Conservation (phyloP, 768 basidiomycete species). For the Mycena pura region DNA sequence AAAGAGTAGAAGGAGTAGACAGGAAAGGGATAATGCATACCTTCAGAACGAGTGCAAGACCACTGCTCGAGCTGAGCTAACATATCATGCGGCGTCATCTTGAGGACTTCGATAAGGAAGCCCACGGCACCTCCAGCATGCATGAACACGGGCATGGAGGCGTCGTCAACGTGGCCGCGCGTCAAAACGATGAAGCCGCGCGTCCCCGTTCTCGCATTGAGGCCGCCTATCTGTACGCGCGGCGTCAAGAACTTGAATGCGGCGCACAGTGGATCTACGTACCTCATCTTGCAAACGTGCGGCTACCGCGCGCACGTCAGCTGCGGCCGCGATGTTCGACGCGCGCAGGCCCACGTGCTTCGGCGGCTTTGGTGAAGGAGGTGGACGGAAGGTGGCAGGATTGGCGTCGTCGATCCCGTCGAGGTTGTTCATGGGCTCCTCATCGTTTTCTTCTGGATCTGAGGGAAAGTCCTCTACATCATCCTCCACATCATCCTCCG, state of each 20-base stretch:
- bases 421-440: neutral
- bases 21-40: neutral
- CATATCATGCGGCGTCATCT: neutral
- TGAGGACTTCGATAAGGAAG: neutral
- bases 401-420: neutral
- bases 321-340: neutral
- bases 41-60: neutral
- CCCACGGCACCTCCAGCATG: neutral
- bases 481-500: neutral
- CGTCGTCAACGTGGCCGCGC: neutral
- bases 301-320: neutral
- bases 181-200: neutral
- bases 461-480: neutral
- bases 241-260: too few relatives aligned
- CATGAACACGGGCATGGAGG: neutral
- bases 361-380: neutral
- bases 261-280: neutral
- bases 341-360: neutral
- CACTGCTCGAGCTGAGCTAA: neutral
- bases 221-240: too few relatives aligned
- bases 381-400: neutral
- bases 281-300: neutral
- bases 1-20: too few relatives aligned
- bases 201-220: neutral
- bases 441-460: neutral